phyloP scores from a whole-genome alignment of 768 basidiomycete genomes.

The Galerina sulciceps region DNA sequence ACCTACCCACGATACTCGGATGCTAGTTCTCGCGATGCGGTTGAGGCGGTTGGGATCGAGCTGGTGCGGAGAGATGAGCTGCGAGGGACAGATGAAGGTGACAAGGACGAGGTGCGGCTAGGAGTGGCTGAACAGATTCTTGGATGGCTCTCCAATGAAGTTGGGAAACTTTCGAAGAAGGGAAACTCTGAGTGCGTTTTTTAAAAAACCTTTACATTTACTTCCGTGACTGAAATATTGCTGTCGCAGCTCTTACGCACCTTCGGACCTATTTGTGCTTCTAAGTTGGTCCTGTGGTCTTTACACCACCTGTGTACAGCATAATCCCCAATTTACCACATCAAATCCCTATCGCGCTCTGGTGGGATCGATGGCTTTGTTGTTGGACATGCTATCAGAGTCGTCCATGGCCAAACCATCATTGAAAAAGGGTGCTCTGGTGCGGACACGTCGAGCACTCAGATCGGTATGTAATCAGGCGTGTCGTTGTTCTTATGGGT shows the following conservation, averaged over 20 bases:
- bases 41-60: conserved; percentile 67
- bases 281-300: conserved; percentile 73
- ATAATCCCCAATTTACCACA: conserved; percentile 47
- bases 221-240: neutral
- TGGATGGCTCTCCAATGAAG: conserved; percentile 77
- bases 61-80: conserved; percentile 67
- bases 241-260: conserved; percentile 51
- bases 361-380: conserved; percentile 56
- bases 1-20: conserved; percentile 86
- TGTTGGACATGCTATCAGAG: conserved; percentile 65
- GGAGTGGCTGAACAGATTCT: conserved; percentile 74
- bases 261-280: conserved; percentile 68
- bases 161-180: conserved; percentile 57
- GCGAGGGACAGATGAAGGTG: conserved; percentile 43
- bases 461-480: conserved; percentile 54
- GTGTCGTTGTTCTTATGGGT: neutral
- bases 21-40: conserved; percentile 67
- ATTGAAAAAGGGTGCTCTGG: conserved; percentile 62
- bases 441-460: conserved; percentile 67
- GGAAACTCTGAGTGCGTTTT: conserved; percentile 57
- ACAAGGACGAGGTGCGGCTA: conserved; percentile 46
- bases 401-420: conserved; percentile 58
- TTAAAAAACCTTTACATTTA: neutral
- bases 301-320: conserved; percentile 54
- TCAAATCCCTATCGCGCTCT: conserved; percentile 57